Evolutionary conservation across 2,329 filamentous ascomycete genomes (phyloP).

Genomic region (Xylariomycetidae sp.): DNA sequence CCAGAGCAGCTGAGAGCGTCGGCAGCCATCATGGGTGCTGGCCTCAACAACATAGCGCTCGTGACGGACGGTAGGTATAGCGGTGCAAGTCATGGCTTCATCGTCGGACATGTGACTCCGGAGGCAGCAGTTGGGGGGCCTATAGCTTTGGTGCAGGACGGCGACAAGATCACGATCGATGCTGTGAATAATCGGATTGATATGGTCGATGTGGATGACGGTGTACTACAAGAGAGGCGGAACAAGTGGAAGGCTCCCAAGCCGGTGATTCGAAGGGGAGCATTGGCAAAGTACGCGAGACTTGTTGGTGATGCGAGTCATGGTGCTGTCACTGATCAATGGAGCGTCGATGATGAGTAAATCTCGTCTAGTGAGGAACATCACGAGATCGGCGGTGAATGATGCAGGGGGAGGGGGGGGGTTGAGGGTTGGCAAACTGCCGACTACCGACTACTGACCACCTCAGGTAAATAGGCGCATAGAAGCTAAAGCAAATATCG

Average conservation of each 20-base stretch:
- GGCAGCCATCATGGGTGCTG: slow-evolving; percentile 89
- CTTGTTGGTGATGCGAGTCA: slow-evolving; percentile 89
- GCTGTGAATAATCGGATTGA: slow-evolving; percentile 75
- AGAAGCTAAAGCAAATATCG: too few relatives aligned
- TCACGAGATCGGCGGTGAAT: too few relatives aligned
- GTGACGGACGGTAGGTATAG: slow-evolving; percentile 90
- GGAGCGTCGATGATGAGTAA: too few relatives aligned
- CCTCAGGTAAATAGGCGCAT: too few relatives aligned
- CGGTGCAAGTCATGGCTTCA: slow-evolving; percentile 66
- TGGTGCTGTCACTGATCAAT: slow-evolving; percentile 82
- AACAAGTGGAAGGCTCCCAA: slow-evolving; percentile 66
- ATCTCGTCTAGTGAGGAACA: too few relatives aligned
- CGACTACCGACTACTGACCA: too few relatives aligned
- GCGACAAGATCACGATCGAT: slow-evolving; percentile 82
- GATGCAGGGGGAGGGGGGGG: too few relatives aligned
- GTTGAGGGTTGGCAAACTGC: too few relatives aligned
- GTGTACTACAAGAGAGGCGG: slow-evolving; percentile 63
- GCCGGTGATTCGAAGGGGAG: slow-evolving; percentile 72
- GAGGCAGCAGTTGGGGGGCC: slow-evolving; percentile 87
- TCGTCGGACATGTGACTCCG: slow-evolving; percentile 74
- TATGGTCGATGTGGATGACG: slow-evolving; percentile 55
- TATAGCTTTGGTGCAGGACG: slow-evolving; percentile 75
- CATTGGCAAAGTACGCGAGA: slow-evolving; percentile 82
- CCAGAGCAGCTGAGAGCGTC: slow-evolving; percentile 87
- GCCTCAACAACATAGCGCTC: slow-evolving; percentile 79